These are phyloP conservation scores for Podospora bellae-mahoneyi DNA, from an alignment of 495 filamentous ascomycete species.

Conservation along the genomic window DNA sequence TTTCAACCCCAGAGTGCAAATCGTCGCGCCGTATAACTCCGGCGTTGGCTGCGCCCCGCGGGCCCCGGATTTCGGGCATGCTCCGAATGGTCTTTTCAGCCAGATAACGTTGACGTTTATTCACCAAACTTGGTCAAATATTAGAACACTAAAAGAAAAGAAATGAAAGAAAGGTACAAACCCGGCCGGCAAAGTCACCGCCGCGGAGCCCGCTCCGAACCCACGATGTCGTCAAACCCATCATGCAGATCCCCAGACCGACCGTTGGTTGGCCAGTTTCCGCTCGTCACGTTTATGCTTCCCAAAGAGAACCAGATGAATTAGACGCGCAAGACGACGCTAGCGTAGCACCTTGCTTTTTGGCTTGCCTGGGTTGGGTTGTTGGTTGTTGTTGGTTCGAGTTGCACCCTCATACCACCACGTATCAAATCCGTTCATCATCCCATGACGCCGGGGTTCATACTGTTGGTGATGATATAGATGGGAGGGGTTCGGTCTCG, in stretches of 20 bases:
- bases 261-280: background rate
- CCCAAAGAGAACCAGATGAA: background rate
- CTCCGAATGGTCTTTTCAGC: background rate
- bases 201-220: background rate
- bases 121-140: background rate
- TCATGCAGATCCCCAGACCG: background rate
- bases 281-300: background rate
- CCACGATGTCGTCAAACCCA: background rate
- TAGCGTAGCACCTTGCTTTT: background rate
- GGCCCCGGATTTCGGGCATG: background rate
- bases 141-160: background rate
- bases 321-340: background rate
- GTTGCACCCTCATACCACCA: background rate
- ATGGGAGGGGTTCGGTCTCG: background rate
- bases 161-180: background rate
- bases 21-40: background rate
- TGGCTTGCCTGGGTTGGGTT: background rate
- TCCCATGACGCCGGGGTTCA: background rate
- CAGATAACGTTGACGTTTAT: too few relatives aligned
- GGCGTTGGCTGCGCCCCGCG: background rate
- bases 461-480: background rate
- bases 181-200: background rate
- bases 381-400: background rate
- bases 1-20: background rate
- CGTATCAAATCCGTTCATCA: background rate